These are phyloP conservation scores for Crucibulum parvulum DNA, from an alignment of 1,284 basidiomycete genomes.

Conservation along the genomic window DNA sequence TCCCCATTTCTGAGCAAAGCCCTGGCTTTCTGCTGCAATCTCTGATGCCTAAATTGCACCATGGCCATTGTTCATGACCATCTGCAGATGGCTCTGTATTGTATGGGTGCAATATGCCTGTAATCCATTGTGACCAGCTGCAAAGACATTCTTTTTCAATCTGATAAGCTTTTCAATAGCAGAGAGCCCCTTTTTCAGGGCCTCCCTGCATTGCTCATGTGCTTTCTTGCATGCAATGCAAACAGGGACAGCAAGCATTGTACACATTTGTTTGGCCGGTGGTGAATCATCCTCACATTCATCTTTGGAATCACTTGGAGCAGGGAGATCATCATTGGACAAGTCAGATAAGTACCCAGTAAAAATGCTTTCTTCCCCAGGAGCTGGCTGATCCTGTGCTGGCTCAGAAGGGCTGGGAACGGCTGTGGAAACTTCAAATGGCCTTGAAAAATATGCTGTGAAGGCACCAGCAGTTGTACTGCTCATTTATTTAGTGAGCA, in stretches of 20 bases:
- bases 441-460: too few relatives aligned
- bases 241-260: not conserved
- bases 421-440: not conserved
- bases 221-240: not conserved
- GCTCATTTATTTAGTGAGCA: not conserved
- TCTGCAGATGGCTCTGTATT: conserved; percentile 21
- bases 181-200: not conserved
- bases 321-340: not conserved
- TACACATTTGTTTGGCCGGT: not conserved
- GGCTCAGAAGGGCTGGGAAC: not conserved
- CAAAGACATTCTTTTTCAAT: not conserved
- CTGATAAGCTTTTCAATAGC: not conserved
- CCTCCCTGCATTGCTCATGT: not conserved
- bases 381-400: not conserved
- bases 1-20: conserved; percentile 30
- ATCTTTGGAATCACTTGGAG: not conserved
- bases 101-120: conserved; percentile 21
- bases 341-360: not conserved
- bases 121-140: conserved; percentile 12
- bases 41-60: conserved; percentile 22
- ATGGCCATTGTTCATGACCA: conserved; percentile 21
- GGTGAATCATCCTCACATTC: not conserved
- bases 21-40: conserved; percentile 25
- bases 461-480: too few relatives aligned
- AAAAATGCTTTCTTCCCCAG: not conserved